Evolutionary conservation across 2,329 filamentous ascomycete species (phyloP).

Genomic region (Didymella exigua): DNA sequence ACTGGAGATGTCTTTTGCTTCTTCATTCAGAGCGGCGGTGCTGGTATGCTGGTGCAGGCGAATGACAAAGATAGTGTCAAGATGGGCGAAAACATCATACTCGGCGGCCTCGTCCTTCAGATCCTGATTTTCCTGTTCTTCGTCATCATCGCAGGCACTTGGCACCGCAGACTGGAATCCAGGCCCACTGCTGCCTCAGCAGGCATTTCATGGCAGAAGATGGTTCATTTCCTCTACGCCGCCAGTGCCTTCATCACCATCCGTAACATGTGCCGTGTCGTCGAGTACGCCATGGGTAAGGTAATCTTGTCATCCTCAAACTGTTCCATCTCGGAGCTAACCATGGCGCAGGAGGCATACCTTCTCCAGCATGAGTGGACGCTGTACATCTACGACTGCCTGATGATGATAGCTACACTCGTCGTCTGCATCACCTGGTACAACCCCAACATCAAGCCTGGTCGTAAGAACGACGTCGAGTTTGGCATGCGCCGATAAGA

Average conservation of each 20-base stretch:
- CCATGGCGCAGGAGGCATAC: constrained; percentile 26
- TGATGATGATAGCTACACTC: constrained; percentile 35
- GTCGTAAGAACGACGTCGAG: constrained; percentile 27
- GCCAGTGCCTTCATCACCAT: constrained; percentile 52
- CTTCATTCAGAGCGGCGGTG: constrained; percentile 56
- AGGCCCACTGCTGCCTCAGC: constrained; percentile 33
- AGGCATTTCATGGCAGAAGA: constrained; percentile 43
- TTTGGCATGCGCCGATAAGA: constrained; percentile 23
- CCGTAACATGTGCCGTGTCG: constrained; percentile 54
- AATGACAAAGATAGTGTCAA: constrained; percentile 32
- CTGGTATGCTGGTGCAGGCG: constrained; percentile 49
- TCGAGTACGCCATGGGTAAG: constrained; percentile 53
- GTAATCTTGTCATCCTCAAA: constrained; percentile 11
- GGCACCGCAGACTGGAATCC: constrained; percentile 54
- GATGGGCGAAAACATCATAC: constrained; percentile 59
- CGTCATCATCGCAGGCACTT: constrained; percentile 54
- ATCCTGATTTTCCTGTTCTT: constrained; percentile 65
- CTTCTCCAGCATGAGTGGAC: constrained; percentile 35
- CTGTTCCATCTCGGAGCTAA: constrained; percentile 7
- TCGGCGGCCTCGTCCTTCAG: constrained; percentile 63
- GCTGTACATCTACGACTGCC: constrained; percentile 36
- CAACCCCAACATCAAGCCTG: constrained; percentile 32
- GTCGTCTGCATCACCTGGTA: constrained; percentile 34
- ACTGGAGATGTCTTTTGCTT: constrained; percentile 61
- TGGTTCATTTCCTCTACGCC: constrained; percentile 47